Evolutionary conservation across 129 eudicot genomes (phyloP), one percentile per base, ranked within the genome.

Genomic region (Chrysanthemum seticuspe): DNA sequence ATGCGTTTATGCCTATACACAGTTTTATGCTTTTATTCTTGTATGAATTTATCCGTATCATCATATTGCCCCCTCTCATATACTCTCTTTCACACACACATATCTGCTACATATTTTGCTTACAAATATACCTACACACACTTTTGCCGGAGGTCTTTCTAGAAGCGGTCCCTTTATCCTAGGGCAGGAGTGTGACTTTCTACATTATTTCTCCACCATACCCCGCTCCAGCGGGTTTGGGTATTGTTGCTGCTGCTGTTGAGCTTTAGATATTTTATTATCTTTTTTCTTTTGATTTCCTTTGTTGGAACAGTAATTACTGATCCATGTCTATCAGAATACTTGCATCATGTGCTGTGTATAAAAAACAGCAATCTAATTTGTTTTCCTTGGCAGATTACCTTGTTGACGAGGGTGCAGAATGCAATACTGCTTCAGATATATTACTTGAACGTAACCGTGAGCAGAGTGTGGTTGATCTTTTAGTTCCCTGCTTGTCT

Each of bases 351-450:
- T 53, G 47, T 8, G 13, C 15, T 68, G 12, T 47, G 13, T 49
- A 18, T 59, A 23, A 31, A 44, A 40, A 40, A 63, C 21, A 31
- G 58, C 44, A 16, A 19, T 13, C 47, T 40, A 40, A 40, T 61
- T 72, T 71, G 68, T 21, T 82, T 79, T 47, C 44, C 65, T 48
- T 72, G 77, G 73, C 89, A 94, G 99, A 94, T 88, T 94, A 90
- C 78, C 97, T 94, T 79, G 97, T 94, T 79, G 99, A 90, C 62
- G 99, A 94, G 84, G 91, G 99, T 58, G 76, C 89, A 18, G 99
- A 94, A 65, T 71, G 91, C 78, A 94, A 88, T 78, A 83, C 99
- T 67, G 87, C 99, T 13, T 86, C 99, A 34, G 99, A 94, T 81
- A 74, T 94, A 62, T 78, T 94, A 57, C 85, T 94, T 40, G 99